Conservation (phyloP, 2,329 filamentous ascomycete genomes). For the Fusarium sp. region DNA sequence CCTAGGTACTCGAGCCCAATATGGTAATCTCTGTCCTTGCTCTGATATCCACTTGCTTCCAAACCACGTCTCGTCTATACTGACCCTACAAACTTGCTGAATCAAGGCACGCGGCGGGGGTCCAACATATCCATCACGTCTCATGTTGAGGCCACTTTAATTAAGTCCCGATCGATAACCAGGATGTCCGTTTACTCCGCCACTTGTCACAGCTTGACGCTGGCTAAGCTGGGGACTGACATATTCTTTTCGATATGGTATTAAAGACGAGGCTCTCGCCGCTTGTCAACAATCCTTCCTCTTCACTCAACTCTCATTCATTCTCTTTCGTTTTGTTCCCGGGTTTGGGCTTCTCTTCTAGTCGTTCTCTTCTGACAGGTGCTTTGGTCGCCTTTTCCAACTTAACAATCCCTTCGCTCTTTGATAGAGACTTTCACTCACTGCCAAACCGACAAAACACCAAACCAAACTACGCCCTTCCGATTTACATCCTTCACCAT, state of each 20-base stretch:
- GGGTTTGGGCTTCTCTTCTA: slow-evolving; percentile 44
- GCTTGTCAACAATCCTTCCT: slow-evolving; percentile 23
- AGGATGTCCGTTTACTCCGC: slow-evolving; percentile 35
- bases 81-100: slow-evolving; percentile 19
- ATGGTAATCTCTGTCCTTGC: slow-evolving; percentile 31
- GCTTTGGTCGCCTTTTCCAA: slow-evolving; percentile 46
- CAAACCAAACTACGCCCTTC: slow-evolving; percentile 11
- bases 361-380: slow-evolving; percentile 48
- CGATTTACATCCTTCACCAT: slow-evolving; percentile 34
- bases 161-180: slow-evolving; percentile 45
- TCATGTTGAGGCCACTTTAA: slow-evolving; percentile 48
- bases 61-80: slow-evolving; percentile 38
- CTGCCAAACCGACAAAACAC: slow-evolving; percentile 43
- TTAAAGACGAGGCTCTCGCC: slow-evolving; percentile 41
- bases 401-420: slow-evolving; percentile 41
- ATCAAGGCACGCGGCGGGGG: slow-evolving; percentile 27
- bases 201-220: slow-evolving; percentile 27
- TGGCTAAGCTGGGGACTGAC: slow-evolving; percentile 17
- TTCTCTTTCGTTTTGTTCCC: slow-evolving; percentile 43
- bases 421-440: slow-evolving; percentile 48
- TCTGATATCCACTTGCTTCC: slow-evolving; percentile 26
- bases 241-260: slow-evolving; percentile 4
- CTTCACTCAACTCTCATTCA: slow-evolving; percentile 38
- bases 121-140: slow-evolving; percentile 43
- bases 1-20: slow-evolving; percentile 31